Evolutionary conservation across 177 flowering plant genomes (phyloP).

Genomic region (Tripterygium wilfordii): DNA sequence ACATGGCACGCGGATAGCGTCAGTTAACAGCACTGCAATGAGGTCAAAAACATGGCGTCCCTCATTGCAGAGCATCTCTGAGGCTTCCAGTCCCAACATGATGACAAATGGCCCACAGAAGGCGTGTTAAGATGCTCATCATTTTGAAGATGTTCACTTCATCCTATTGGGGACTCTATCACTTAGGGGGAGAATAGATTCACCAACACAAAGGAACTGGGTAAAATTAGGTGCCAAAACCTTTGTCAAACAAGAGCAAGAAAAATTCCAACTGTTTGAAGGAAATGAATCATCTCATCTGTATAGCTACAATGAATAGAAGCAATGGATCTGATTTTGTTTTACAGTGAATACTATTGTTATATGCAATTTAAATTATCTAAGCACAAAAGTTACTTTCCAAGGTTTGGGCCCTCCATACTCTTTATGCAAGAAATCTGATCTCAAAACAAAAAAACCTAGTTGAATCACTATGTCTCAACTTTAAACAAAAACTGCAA

Average conservation of each 20-base stretch:
- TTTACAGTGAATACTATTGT: background rate
- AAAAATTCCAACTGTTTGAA: slow-evolving; percentile 1
- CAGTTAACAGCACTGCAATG: slow-evolving; percentile 19
- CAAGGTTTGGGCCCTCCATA: slow-evolving; percentile 91
- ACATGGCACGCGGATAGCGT: slow-evolving; percentile 31
- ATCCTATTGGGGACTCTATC: no score
- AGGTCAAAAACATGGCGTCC: slow-evolving; percentile 84
- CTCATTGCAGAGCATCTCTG: slow-evolving; percentile 81
- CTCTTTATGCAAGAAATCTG: slow-evolving; percentile 66
- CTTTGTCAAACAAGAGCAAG: slow-evolving; percentile 2
- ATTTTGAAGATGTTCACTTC: no score
- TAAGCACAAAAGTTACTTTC: no score
- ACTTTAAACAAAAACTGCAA: no score
- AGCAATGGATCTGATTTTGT: slow-evolving; percentile 3
- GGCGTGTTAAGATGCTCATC: background rate
- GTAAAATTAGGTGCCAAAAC: background rate
- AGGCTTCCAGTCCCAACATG: slow-evolving; percentile 16
- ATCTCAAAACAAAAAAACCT: slow-evolving; percentile 5
- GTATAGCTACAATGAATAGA: slow-evolving; percentile 15
- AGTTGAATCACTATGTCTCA: background rate
- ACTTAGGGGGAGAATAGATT: slow-evolving; percentile 8
- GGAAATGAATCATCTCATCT: slow-evolving; percentile 10
- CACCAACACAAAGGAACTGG: background rate
- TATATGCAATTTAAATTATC: no score
- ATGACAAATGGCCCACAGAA: background rate